Evolutionary conservation across 2,329 filamentous ascomycete species (phyloP), one percentile per base, ranked within the genome.

Genomic region (Stagonosporopsis tanaceti): DNA sequence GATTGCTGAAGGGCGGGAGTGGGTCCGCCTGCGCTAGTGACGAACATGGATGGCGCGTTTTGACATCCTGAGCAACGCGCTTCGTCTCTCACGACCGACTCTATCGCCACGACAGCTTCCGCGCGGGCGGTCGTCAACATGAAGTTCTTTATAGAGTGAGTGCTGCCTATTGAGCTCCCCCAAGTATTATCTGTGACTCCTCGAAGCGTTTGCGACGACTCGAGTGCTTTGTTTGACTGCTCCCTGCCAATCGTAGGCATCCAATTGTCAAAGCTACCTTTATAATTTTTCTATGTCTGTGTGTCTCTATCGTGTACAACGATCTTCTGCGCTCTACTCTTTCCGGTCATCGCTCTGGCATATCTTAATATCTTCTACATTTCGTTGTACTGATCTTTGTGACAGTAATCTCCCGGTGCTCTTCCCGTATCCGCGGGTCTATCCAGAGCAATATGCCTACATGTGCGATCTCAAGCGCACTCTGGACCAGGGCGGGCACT

Each of bases 401-500:
- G 4, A 8, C 67, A 88, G 85, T 77, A 87, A 89, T 71, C 82
- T 91, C 40, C 87, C 87, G 35, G 84, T 91, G 62, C 84, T 91
- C 55, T 91, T 90, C 73, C 88, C 88, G n/a, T 91, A 91, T 75
- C 88, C 88, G 60, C 82, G 88, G 67, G 89, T 91, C 69, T 91
- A 91, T 75, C 87, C 89, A 62, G 82, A 78, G 69, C 78, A 78
- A 53, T 77, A 72, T 77, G 83, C 81, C 62, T 89, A 93, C 80
- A 93, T 93, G 90, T 91, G 89, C 74, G 90, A 92, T 81, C 86
- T 93, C 77, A 93, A 93, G 77, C 85, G 84, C 77, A 98, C 95
- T 20, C 89, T 99, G 71, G 95, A 99, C 83, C 90, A 89, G 20
- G 92, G 92, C 50, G 96, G 95, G 60, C 93, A 99, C 79, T 97